Evolutionary conservation across 805 yeast species (phyloP), one percentile per base, ranked within the genome.

Genomic region (Cyberlindnera maritima): DNA sequence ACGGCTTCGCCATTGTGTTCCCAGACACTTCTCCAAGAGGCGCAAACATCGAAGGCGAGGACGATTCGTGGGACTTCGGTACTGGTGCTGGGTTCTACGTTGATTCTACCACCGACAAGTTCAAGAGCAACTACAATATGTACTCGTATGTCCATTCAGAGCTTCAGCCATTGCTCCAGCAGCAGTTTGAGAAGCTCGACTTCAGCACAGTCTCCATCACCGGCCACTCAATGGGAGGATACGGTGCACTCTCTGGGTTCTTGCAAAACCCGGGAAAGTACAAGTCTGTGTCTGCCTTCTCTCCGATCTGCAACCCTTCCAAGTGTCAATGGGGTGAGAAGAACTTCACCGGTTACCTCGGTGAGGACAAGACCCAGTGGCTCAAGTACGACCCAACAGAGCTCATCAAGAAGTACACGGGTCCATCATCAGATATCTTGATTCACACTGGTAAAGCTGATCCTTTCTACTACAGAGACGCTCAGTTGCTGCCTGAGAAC

Each of bases 171-270:
- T 69, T 88, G 55, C 65, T 75, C 13, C 61, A 61, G 25, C 50
- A 48, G 26, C 63, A 70, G 43, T 68, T 64, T 46, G 41, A 53
- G 28, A 56, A 58, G 12, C 69, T 92, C 50, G 89, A 92, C 65
- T 81, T 84, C 52, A 63, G 68, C 34, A 83, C 77, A 35, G 75
- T 82, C 43, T 78, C 92, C 18, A 80, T 92, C 54, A 81, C 94
- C n/a, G 99, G 99, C 37, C 98, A 94, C 66, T 94, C 99, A 1
- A 94, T 94, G 98, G 99, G 99, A 42, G 99, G 99, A 1, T 88
- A 79, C 63, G 99, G 98, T 47, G 96, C 99, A 0, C 67, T 92
- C 50, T 70, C 85, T 50, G 71, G 81, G n/a, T 81, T 67, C 55
- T 68, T 92, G 49, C 78, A 75, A 52, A 80, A 85, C 63, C 88